A percentile compares a stretch with the other conserved stretches of the same genome.
phyloP scores from a whole-genome alignment of 2,329 filamentous ascomycete genomes.

The Aspergillus neoniger region DNA sequence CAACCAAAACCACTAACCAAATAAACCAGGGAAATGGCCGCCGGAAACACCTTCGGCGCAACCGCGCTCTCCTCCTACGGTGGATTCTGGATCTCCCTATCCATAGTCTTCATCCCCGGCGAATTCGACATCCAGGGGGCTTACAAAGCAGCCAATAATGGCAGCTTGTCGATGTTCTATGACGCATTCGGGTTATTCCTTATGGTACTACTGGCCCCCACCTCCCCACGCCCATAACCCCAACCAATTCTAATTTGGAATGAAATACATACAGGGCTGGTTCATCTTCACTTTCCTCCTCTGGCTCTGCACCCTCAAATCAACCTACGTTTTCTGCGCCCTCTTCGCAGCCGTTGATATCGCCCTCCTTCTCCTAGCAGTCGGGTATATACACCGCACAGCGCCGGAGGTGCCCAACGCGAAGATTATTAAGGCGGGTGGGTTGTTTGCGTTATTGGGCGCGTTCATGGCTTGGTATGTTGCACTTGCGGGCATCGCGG shows the following conservation, averaged over 20 bases:
- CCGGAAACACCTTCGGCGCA: slow-evolving; percentile 77
- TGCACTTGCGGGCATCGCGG: slow-evolving; percentile 75
- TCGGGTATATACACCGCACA: slow-evolving; percentile 60
- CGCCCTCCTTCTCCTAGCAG: slow-evolving; percentile 68
- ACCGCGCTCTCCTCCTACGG: slow-evolving; percentile 75
- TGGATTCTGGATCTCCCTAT: slow-evolving; percentile 77
- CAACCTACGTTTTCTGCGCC: slow-evolving; percentile 71
- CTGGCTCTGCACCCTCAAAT: slow-evolving; percentile 70
- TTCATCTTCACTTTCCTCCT: slow-evolving; percentile 78
- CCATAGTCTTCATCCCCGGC: slow-evolving; percentile 65
- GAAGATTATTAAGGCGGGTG: slow-evolving; percentile 65
- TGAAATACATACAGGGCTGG: slow-evolving; percentile 56
- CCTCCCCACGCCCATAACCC: too few relatives aligned
- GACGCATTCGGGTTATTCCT: slow-evolving; percentile 71
- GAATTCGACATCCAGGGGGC: slow-evolving; percentile 61
- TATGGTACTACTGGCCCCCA: slow-evolving; percentile 37
- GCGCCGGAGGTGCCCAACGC: slow-evolving; percentile 39
- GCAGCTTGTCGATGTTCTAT: slow-evolving; percentile 46
- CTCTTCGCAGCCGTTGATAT: slow-evolving; percentile 75
- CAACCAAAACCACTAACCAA: neutral
- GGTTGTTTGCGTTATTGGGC: slow-evolving; percentile 71
- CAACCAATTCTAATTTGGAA: too few relatives aligned
- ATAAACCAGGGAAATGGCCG: slow-evolving; percentile 68
- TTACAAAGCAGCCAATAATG: slow-evolving; percentile 35
- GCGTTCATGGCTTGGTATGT: slow-evolving; percentile 83